Base-by-base conservation (phyloP, 768 basidiomycete genomes). In the Lactarius hengduanensis region DNA sequence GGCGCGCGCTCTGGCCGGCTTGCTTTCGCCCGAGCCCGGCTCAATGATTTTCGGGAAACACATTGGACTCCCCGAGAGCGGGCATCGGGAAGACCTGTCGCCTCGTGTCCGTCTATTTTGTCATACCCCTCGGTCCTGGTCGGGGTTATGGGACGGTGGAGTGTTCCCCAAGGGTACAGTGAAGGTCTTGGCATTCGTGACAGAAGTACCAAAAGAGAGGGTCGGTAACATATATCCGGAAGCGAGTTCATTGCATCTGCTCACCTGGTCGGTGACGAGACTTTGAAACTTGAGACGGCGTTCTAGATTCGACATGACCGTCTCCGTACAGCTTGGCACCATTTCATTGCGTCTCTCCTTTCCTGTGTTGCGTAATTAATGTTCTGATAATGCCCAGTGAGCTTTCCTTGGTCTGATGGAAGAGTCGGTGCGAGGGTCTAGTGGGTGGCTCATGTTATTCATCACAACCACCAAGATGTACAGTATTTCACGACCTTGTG, bases 41-140 rank as follows among this genome's bases (percentile, higher is more conserved):
- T 81, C 82, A 2, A 68, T 82, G 28, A 79, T 83, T 45, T 80
- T 83, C 64, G 83, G 84, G 15, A 63, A 69, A 30, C 82, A 83
- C 64, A 70, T 65, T 34, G 80, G 74, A 3, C 67, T 66, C 18
- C 70, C 72, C 13, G 73, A 78, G 64, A 78, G 77, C 62, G 80
- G 80, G 28, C 16, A 7, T 57, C 11, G 18, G 28, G 34, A 59
- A 57, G 54, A n/a, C 1, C 18, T 32, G 41, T 8, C n/a, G 41
- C 30, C 22, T 34, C 20, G 9, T 22, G 34, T 0, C 18, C 20
- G 59, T 54, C 71, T 74, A 70, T 80, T 78, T 61, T 72, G 73
- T 40, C 78, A 81, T 54, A 70, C 67, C 20, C 73, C 78, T 4
- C 74, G 76, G 56, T 76, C 73, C 59, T 81, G 79, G 79, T 66